Conservation (phyloP, 2,329 filamentous ascomycete species). For the Botrytis fabae region DNA sequence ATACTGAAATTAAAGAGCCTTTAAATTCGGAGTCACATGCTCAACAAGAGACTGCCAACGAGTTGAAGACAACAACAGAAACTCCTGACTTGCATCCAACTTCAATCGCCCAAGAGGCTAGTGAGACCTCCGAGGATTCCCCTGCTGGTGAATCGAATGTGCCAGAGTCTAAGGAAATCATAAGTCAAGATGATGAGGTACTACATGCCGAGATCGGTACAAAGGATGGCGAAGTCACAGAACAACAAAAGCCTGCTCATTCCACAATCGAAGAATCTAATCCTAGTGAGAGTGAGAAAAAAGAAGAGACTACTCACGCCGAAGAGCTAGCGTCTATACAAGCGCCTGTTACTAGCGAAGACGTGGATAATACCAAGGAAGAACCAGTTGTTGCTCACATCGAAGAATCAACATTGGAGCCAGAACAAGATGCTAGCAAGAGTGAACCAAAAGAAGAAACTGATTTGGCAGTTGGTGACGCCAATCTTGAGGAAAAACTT, state of each 20-base stretch:
- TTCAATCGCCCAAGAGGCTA: background rate
- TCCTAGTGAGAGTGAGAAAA: background rate
- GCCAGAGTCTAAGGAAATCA: background rate
- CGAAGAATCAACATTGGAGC: background rate
- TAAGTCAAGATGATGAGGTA: background rate
- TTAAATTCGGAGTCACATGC: background rate
- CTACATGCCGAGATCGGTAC: background rate
- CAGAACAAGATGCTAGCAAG: slow-evolving; percentile 1
- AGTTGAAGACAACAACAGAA: background rate
- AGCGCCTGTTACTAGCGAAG: background rate
- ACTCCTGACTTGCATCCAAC: background rate
- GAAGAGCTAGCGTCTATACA: background rate
- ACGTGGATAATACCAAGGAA: background rate
- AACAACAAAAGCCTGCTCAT: background rate
- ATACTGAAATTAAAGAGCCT: background rate
- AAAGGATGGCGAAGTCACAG: background rate
- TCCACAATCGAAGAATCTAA: background rate
- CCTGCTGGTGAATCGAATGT: background rate
- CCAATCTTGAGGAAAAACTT: background rate
- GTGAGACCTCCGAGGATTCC: background rate
- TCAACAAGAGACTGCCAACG: background rate
- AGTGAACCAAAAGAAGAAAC: slow-evolving; percentile 2
- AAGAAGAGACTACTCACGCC: background rate
- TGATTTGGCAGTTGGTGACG: background rate
- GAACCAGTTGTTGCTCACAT: background rate